Evolutionary conservation across 2,329 filamentous ascomycete genomes (phyloP).

Genomic region (Diplodia scrobiculata): DNA sequence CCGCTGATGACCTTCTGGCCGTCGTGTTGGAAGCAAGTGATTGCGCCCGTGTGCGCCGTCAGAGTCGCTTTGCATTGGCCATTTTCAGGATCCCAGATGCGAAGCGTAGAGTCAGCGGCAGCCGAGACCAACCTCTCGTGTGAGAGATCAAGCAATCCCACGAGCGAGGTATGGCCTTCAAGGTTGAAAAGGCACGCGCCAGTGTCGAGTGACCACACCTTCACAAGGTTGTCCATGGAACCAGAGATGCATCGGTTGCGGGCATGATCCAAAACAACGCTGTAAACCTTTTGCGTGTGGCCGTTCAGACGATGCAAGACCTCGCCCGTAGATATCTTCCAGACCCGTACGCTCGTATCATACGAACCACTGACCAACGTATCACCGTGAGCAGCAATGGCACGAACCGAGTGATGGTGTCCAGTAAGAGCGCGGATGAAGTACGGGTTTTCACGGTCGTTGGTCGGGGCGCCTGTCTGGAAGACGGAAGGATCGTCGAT

Average conservation of each 20-base stretch:
- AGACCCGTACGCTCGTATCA: constrained; percentile 85
- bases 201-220: constrained; percentile 92
- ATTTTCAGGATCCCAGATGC: constrained; percentile 95
- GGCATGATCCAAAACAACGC: constrained; percentile 87
- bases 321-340: constrained; percentile 96
- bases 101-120: constrained; percentile 88
- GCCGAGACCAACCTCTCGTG: constrained; percentile 91
- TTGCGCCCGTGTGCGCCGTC: constrained; percentile 92
- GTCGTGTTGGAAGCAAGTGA: constrained; percentile 98
- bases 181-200: constrained; percentile 84
- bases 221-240: constrained; percentile 97
- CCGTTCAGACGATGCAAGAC: constrained; percentile 80
- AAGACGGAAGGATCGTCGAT: constrained; percentile 75
- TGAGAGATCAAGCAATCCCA: constrained; percentile 85
- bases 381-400: constrained; percentile 91
- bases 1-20: constrained; percentile 95
- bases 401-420: constrained; percentile 90
- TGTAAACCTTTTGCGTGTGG: constrained; percentile 93
- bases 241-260: constrained; percentile 96
- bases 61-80: constrained; percentile 88
- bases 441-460: constrained; percentile 83
- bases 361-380: constrained; percentile 98
- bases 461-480: constrained; percentile 73
- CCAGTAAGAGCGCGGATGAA: constrained; percentile 85
- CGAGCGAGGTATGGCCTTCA: constrained; percentile 88